These are phyloP conservation scores for Sambucus nigra DNA, from an alignment of 129 eudicot genomes.

Conservation along the genomic window DNA sequence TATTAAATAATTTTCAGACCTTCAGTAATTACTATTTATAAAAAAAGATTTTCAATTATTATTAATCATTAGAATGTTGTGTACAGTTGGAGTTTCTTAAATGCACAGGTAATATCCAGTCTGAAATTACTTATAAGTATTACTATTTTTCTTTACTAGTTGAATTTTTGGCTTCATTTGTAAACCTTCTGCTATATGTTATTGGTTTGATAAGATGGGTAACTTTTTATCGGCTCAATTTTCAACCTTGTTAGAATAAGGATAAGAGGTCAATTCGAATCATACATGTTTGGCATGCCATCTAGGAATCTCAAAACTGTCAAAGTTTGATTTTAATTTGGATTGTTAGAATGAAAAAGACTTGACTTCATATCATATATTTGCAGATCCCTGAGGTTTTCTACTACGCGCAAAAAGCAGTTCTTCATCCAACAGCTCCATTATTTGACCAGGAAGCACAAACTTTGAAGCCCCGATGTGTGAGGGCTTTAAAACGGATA, in stretches of 20 bases:
- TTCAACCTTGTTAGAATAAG: neutral
- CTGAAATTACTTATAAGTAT: neutral
- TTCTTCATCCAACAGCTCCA: slow-evolving; percentile 91
- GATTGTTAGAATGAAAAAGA: neutral
- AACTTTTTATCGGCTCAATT: no score
- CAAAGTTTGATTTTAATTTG: no score
- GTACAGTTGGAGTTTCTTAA: no score
- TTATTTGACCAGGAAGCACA: slow-evolving; percentile 82
- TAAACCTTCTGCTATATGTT: neutral
- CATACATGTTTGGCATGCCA: no score
- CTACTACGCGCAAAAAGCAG: slow-evolving; percentile 85
- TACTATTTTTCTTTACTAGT: neutral
- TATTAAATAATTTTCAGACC: no score
- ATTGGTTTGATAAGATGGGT: neutral
- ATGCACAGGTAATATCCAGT: neutral
- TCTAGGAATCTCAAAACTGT: no score
- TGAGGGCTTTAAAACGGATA: slow-evolving; percentile 84
- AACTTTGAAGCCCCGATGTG: slow-evolving; percentile 83
- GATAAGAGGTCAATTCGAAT: no score
- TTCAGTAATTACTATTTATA: no score
- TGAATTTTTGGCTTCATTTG: neutral
- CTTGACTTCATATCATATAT: neutral
- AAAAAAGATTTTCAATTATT: no score
- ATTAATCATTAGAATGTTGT: no score
- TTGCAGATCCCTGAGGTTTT: slow-evolving; percentile 89